phyloP scores from a whole-genome alignment of 495 filamentous ascomycete genomes.

The Pseudevernia furfuracea region DNA sequence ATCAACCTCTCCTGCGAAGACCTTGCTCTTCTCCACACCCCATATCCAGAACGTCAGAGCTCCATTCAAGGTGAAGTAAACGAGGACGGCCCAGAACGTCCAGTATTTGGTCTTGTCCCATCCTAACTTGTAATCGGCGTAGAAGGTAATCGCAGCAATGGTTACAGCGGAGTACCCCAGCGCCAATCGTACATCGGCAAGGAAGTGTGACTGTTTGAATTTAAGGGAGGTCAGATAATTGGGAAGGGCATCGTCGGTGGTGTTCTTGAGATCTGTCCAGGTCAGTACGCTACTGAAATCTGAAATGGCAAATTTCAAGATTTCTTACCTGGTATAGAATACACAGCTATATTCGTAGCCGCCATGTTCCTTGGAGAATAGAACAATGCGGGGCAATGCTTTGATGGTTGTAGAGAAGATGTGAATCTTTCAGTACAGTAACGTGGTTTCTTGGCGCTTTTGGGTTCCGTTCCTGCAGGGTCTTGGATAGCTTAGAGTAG shows the following conservation, averaged over 20 bases:
- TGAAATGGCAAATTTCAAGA: neutral
- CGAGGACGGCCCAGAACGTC: conserved; percentile 60
- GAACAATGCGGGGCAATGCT: neutral
- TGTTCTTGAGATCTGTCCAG: conserved; percentile 81
- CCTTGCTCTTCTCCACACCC: conserved; percentile 68
- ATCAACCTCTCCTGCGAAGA: conserved; percentile 64
- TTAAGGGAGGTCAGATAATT: conserved; percentile 80
- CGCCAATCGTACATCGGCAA: conserved; percentile 71
- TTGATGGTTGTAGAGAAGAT: neutral
- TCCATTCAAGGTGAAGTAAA: conserved; percentile 76
- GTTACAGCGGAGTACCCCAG: conserved; percentile 77
- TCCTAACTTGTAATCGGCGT: conserved; percentile 81
- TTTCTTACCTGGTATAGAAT: conserved; percentile 56
- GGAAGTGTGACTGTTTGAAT: conserved; percentile 71
- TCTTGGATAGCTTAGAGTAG: neutral
- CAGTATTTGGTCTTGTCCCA: conserved; percentile 73
- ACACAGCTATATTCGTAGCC: conserved; percentile 52
- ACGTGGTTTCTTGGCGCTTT: conserved; percentile 4
- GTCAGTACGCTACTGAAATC: conserved; percentile 11
- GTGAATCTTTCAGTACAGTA: too few relatives aligned
- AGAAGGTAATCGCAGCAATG: conserved; percentile 75
- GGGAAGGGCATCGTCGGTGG: conserved; percentile 86
- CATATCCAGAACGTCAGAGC: conserved; percentile 79
- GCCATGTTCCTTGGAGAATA: conserved; percentile 29
- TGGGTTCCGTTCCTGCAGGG: neutral